Base-by-base conservation (phyloP, 129 eudicot genomes). In the Tagetes patula region DNA sequence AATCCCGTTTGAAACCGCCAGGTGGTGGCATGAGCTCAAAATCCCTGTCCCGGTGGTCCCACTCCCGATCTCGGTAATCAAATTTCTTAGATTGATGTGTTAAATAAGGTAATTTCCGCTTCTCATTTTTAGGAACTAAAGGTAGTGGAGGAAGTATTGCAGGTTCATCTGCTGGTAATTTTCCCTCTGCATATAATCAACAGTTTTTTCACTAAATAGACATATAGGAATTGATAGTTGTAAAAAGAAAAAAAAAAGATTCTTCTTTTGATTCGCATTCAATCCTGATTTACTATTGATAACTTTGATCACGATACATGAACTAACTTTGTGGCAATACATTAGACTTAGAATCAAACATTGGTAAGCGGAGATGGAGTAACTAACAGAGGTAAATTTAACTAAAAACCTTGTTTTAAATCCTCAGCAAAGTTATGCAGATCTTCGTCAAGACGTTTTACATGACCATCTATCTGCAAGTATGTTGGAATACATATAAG, bases 11-110 rank as follows among this genome's bases (percentile, higher is more conserved):
- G 76, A 84, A 82, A 81, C 97, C 87, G 14, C 99, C 94, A 38
- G 99, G 99, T 42, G 98, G 98, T 59, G 98, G 98, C 96, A 94
- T 94, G 30, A 94, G 91, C 80, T 94, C 97, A 47, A 87, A 86
- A 75, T 94, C 98, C 63, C 96, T 74, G 67, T 93, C 96, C 30
- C 96, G 79, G 33, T 95, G 87, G 67, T 93, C 96, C 96, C 96
- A 90, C 75, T 89, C 98, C 74, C 96, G 78, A 11, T 89, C 96
- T 49, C 87, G 69, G 75, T 86, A 90, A 67, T 80, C 92, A 69
- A 82, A n/a, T 82, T 84, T 91, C 77, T 80, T 94, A 52, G 93
- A 81, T 65, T 86, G 97, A 82, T 89, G 96, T 63, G 83, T 78
- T 58, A 76, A 85, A 75, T 87, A 90, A 1, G 63, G 8, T 48